These are phyloP conservation scores for Dimocarpus longan DNA, from an alignment of 345 rosid species.

Conservation along the genomic window DNA sequence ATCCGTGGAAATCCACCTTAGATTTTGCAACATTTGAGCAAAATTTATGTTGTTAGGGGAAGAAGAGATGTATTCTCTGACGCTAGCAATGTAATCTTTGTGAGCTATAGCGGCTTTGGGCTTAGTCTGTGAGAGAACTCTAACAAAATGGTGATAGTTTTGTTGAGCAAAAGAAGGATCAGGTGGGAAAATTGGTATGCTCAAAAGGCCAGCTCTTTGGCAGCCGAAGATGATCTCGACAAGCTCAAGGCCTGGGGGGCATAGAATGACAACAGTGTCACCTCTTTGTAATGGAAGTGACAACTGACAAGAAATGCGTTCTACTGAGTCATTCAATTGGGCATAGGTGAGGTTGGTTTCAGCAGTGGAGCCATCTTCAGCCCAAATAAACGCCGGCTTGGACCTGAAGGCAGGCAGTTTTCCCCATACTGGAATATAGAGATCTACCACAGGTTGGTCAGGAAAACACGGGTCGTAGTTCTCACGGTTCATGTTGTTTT, in stretches of 20 bases:
- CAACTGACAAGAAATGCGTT: constrained; percentile 35
- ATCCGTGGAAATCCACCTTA: constrained; percentile 49
- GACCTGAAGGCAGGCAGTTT: constrained; percentile 45
- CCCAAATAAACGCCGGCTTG: constrained; percentile 56
- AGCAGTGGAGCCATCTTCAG: constrained; percentile 20
- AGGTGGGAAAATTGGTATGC: constrained; percentile 53
- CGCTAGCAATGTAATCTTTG: constrained; percentile 31
- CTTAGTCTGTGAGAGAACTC: constrained; percentile 58
- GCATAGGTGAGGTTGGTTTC: constrained; percentile 36
- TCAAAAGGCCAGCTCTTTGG: constrained; percentile 60
- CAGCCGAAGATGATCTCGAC: constrained; percentile 57
- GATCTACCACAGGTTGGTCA: constrained; percentile 64
- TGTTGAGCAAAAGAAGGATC: constrained; percentile 36
- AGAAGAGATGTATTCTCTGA: constrained; percentile 34
- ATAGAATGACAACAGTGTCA: constrained; percentile 46
- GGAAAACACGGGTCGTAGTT: constrained; percentile 62
- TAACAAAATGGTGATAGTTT: constrained; percentile 43
- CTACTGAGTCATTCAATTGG: constrained; percentile 48
- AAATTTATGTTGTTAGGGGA: constrained; percentile 35
- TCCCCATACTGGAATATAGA: constrained; percentile 60
- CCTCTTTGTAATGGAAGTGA: constrained; percentile 36
- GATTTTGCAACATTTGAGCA: constrained; percentile 32
- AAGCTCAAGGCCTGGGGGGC: constrained; percentile 56
- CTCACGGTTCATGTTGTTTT: constrained; percentile 41
- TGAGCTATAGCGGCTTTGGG: constrained; percentile 66